Conservation (phyloP, 345 rosid species). For the Erodium maritimum region DNA sequence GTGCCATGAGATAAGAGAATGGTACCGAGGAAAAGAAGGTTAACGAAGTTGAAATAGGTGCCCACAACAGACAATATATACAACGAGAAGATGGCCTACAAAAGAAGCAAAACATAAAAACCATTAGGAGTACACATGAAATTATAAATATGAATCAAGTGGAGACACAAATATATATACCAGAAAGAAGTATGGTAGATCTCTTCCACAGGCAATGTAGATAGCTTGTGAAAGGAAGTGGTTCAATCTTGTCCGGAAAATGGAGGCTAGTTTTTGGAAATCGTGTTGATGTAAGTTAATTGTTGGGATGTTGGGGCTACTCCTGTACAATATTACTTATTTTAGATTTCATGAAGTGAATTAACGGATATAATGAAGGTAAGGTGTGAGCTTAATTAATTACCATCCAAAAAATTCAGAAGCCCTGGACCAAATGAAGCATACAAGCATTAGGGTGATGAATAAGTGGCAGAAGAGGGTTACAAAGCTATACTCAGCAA, state of each 20-base stretch:
- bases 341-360: background rate
- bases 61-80: slow-evolving; percentile 65
- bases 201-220: slow-evolving; percentile 54
- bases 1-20: background rate
- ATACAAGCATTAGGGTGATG: slow-evolving; percentile 54
- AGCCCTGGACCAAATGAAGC: slow-evolving; percentile 53
- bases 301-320: slow-evolving; percentile 33
- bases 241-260: slow-evolving; percentile 36
- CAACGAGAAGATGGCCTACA: slow-evolving; percentile 21
- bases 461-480: slow-evolving; percentile 60
- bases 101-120: background rate
- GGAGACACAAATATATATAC: slow-evolving; percentile 18
- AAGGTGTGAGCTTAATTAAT: background rate
- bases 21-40: slow-evolving; percentile 68
- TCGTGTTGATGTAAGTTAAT: slow-evolving; percentile 24
- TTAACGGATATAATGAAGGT: background rate
- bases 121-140: background rate
- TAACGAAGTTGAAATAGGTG: slow-evolving; percentile 53
- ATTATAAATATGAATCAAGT: background rate
- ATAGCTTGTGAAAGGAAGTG: slow-evolving; percentile 30
- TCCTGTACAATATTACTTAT: slow-evolving; percentile 34
- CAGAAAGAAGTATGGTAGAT: slow-evolving; percentile 43
- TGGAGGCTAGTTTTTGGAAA: slow-evolving; percentile 31
- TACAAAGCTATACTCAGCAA: slow-evolving; percentile 68
- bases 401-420: slow-evolving; percentile 60